Conservation (phyloP, 306 rosid genomes). For the Dalbergia oliveri region DNA sequence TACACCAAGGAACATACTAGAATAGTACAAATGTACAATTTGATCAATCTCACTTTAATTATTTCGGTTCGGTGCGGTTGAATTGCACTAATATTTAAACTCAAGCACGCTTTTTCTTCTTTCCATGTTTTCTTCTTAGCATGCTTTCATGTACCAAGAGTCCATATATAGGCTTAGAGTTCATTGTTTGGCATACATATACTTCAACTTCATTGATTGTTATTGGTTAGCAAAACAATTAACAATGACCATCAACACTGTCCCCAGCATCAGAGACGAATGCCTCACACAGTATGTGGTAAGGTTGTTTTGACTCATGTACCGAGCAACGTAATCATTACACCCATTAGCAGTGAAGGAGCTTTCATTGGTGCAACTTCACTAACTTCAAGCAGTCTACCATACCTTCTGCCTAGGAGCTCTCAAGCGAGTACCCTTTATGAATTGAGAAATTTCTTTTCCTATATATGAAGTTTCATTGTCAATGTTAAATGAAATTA, state of each 20-base stretch:
- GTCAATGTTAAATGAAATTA: too few relatives aligned
- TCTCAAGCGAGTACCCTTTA: too few relatives aligned
- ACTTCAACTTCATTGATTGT: background rate
- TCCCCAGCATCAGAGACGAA: slow-evolving; percentile 5
- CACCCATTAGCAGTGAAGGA: slow-evolving; percentile 2
- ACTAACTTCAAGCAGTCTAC: background rate
- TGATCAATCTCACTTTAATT: background rate
- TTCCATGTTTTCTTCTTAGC: too few relatives aligned
- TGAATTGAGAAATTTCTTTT: too few relatives aligned
- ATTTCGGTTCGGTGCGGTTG: background rate
- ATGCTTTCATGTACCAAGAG: background rate
- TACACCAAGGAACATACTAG: background rate
- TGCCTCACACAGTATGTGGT: slow-evolving; percentile 7
- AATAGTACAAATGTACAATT: background rate
- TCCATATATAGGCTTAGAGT: background rate
- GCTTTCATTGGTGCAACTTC: slow-evolving; percentile 30
- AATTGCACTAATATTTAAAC: background rate
- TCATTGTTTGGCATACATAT: background rate
- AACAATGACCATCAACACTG: slow-evolving; percentile 3
- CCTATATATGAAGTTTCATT: too few relatives aligned
- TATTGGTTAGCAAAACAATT: background rate
- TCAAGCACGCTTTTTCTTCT: background rate
- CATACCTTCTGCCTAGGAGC: too few relatives aligned
- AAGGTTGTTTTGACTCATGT: slow-evolving; percentile 5
- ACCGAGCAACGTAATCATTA: background rate